Base-by-base conservation (phyloP, 352 stramenopile species). In the Thraustochytrium sp. region DNA sequence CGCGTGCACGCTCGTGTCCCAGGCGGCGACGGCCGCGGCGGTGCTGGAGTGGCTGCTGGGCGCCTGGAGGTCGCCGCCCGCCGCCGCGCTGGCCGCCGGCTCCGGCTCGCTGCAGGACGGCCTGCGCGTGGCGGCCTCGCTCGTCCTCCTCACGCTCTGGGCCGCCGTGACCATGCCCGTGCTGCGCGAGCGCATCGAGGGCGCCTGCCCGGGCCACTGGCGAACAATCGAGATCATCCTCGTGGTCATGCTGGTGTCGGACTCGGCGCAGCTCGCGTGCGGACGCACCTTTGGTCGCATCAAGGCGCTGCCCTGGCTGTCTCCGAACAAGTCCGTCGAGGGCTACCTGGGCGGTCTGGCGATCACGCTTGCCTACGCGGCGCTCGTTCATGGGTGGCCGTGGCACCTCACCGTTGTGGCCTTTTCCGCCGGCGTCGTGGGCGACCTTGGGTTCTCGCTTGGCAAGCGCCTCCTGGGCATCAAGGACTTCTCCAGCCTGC, bases 251-350 rank as follows among this genome's bases (percentile, higher is more conserved):
- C 29, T 62, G 8, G 65, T 77, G 9, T 55, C 42, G 42, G 65
- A 77, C 65, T 77, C 65, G 36, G 65, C 65, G n/a, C 65, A 77
- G 65, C 65, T 77, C 34, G 42, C 26, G 13, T 77, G 38, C 31
- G 65, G 65, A 11, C 29, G 65, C 13, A n/a, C 16, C 9, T 77
- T 77, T 21, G 65, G 65, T 13, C 65, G 65, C 8, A 77, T 26
- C 18, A n/a, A 36, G 18, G 23, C 34, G n/a, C 34, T 77, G 40
- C 65, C 65, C 13, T 3, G 13, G n/a, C 0, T 77, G 8, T 77
- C 65, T 23, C 65, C 65, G n/a, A 62, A 62, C 29, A 77, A 77
- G 65, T 62, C 65, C 29, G 11, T 77, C 21, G 65, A 77, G 46
- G 65, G 65, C 31, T 77, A 77, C 65, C 18, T 68, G 0, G 65